phyloP scores from a whole-genome alignment of 306 rosid genomes.

The Hippophae gyantsensis region DNA sequence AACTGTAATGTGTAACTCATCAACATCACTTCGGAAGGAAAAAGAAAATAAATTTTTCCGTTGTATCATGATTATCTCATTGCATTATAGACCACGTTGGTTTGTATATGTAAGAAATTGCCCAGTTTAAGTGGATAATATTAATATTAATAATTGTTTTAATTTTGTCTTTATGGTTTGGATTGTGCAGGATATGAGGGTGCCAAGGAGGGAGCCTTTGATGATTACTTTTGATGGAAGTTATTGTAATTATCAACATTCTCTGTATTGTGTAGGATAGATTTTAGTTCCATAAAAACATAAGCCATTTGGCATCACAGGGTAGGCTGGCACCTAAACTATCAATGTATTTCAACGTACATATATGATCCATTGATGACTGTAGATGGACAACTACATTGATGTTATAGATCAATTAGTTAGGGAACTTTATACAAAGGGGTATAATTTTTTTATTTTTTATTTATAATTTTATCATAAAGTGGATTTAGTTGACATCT shows the following conservation, averaged over 20 bases:
- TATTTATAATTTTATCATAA: no score
- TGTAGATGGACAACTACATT: slow-evolving; percentile 23
- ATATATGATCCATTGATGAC: slow-evolving; percentile 6
- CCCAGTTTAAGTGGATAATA: no score
- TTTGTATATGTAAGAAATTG: no score
- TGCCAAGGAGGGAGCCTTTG: slow-evolving; percentile 70
- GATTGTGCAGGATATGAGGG: slow-evolving; percentile 64
- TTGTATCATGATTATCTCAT: no score
- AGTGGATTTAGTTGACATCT: no score
- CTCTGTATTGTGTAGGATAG: slow-evolving; percentile 25
- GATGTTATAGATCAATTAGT: no score
- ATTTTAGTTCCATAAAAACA: slow-evolving; percentile 10
- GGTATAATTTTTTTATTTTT: no score
- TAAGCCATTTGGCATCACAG: slow-evolving; percentile 5
- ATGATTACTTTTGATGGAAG: slow-evolving; percentile 69
- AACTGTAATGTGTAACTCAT: no score
- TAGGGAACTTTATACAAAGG: no score
- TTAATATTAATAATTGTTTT: slow-evolving; percentile 2
- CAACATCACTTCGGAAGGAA: no score
- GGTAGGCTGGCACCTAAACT: background rate
- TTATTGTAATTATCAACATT: slow-evolving; percentile 16
- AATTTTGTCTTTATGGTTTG: slow-evolving; percentile 16
- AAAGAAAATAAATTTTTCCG: no score
- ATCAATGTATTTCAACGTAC: background rate
- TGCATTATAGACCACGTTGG: no score